Evolutionary conservation across 2,329 filamentous ascomycete genomes (phyloP).

Genomic region (Fusarium hostae): DNA sequence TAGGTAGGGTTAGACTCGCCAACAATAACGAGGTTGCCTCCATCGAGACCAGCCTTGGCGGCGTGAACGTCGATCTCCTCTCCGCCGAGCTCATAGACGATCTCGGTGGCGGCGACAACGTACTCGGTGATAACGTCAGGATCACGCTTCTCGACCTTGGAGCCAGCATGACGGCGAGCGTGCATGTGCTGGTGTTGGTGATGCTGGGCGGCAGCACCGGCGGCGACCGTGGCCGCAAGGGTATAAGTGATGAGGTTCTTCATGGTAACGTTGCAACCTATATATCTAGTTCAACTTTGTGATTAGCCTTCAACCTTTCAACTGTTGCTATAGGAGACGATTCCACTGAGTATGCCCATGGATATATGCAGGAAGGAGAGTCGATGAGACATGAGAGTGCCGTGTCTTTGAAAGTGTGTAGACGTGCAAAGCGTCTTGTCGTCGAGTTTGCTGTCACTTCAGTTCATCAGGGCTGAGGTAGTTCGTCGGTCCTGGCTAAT

Average conservation of each 20-base stretch:
- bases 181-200: slow-evolving; percentile 70
- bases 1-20: slow-evolving; percentile 68
- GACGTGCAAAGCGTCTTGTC: not conserved
- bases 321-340: not conserved
- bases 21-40: slow-evolving; percentile 75
- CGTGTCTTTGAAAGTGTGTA: not conserved
- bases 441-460: not conserved
- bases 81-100: slow-evolving; percentile 78
- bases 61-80: slow-evolving; percentile 68
- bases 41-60: slow-evolving; percentile 76
- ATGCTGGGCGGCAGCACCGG: slow-evolving; percentile 67
- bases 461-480: not conserved
- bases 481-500: not conserved
- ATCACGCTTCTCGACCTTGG: slow-evolving; percentile 60
- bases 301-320: slow-evolving; percentile 30
- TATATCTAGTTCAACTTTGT: slow-evolving; percentile 24
- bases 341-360: not conserved
- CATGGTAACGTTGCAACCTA: slow-evolving; percentile 52
- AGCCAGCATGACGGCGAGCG: slow-evolving; percentile 62
- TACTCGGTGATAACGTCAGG: slow-evolving; percentile 61
- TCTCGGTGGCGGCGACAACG: slow-evolving; percentile 70
- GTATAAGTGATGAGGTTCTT: slow-evolving; percentile 62
- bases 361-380: not conserved
- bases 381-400: not conserved
- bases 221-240: slow-evolving; percentile 64